These are phyloP conservation scores for Cutaneotrichosporon sp. DNA, from an alignment of 1,284 basidiomycete species.

Conservation along the genomic window DNA sequence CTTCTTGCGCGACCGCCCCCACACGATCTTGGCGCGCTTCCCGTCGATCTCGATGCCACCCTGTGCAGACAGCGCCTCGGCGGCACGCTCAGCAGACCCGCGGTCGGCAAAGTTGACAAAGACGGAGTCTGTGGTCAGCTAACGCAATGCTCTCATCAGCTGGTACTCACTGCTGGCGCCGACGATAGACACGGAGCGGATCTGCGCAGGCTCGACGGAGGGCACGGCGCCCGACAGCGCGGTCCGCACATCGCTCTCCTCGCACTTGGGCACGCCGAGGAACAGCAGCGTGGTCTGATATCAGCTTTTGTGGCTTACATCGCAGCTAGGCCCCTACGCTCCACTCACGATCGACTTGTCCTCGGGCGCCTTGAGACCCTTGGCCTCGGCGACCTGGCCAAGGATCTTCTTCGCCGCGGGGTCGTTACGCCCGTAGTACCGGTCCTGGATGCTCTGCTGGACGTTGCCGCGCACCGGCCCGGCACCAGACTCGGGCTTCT, in stretches of 20 bases:
- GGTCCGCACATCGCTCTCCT: constrained; percentile 77
- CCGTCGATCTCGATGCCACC: constrained; percentile 83
- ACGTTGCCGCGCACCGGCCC: constrained; percentile 60
- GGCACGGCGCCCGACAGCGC: constrained; percentile 72
- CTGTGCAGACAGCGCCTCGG: constrained; percentile 70
- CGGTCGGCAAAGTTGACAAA: constrained; percentile 93
- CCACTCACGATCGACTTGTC: constrained; percentile 76
- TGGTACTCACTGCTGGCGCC: constrained; percentile 54
- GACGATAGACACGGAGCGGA: constrained; percentile 85
- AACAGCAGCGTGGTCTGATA: constrained; percentile 86
- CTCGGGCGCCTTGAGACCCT: constrained; percentile 86
- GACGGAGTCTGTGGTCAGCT: constrained; percentile 67
- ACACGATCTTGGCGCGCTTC: constrained; percentile 73
- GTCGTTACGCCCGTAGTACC: constrained; percentile 87
- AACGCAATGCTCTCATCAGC: not conserved
- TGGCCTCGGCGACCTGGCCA: constrained; percentile 66
- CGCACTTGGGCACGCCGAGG: constrained; percentile 73
- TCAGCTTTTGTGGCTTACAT: constrained; percentile 5
- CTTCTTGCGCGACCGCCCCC: constrained; percentile 65
- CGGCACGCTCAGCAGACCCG: constrained; percentile 76
- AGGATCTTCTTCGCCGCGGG: constrained; percentile 89
- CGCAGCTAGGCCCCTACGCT: not conserved
- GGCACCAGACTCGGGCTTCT: constrained; percentile 77
- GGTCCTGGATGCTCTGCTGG: constrained; percentile 90
- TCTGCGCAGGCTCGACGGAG: constrained; percentile 64